A percentile compares a stretch with the other conserved stretches of the same genome.
Evolutionary conservation across 2,329 filamentous ascomycete genomes (phyloP).

Genomic region (Daldinia eschscholtzii): DNA sequence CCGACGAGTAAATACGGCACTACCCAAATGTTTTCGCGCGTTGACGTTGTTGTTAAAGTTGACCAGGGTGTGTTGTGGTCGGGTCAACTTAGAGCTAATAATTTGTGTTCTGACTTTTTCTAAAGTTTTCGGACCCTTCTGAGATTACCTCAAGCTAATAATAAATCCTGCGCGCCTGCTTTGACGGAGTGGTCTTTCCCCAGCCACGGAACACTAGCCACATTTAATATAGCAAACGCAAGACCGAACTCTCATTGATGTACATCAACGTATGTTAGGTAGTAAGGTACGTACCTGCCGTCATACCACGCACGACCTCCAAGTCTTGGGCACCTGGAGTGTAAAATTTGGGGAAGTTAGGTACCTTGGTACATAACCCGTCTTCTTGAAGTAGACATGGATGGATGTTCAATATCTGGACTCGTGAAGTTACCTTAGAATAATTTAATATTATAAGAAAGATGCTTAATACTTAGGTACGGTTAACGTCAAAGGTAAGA

Average conservation of each 20-base stretch:
- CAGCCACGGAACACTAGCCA: conserved; percentile 16
- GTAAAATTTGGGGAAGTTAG: not conserved
- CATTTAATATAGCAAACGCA: not conserved
- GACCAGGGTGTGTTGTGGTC: conserved; percentile 40
- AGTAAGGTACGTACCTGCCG: not conserved
- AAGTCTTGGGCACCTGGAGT: too few species aligned
- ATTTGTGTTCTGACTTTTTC: conserved; percentile 48
- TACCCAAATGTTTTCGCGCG: conserved; percentile 24
- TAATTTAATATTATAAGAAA: too few species aligned
- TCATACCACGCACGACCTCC: not conserved
- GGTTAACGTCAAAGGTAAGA: too few species aligned
- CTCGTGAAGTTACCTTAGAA: too few species aligned
- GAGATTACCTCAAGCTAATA: conserved; percentile 14
- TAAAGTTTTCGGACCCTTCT: conserved; percentile 43
- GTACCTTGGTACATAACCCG: too few species aligned
- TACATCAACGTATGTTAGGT: too few species aligned
- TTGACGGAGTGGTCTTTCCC: not conserved
- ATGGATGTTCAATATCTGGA: too few species aligned
- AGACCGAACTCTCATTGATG: too few species aligned
- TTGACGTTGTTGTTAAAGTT: conserved; percentile 23
- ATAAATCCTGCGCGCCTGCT: not conserved
- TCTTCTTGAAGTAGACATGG: too few species aligned
- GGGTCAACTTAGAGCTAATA: conserved; percentile 34
- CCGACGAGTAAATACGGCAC: conserved; percentile 10
- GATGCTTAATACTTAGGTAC: too few species aligned